Conservation (phyloP, 179 eudicot species). For the Drosera spatulata region DNA sequence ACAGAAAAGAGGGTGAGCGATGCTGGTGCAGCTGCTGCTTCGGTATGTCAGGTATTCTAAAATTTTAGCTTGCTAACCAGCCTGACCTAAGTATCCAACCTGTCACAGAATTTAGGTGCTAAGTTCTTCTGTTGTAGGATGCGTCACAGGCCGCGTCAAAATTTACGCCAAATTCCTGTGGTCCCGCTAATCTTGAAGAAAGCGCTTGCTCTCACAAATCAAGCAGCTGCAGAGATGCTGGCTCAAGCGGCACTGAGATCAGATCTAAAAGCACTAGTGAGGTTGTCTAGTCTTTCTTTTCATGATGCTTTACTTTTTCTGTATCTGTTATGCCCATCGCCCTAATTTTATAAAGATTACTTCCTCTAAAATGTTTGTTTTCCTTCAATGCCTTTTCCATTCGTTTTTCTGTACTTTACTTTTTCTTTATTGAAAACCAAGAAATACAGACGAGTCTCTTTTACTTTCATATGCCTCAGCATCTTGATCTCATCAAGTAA, state of each 20-base stretch:
- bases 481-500: no score
- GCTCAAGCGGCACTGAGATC: conserved; percentile 14
- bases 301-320: background rate
- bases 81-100: no score
- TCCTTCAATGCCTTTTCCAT: background rate
- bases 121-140: conserved; percentile 28
- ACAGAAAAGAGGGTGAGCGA: conserved; percentile 43
- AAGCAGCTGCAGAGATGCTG: conserved; percentile 24
- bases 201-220: conserved; percentile 58
- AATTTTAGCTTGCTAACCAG: no score
- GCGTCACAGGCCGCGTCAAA: conserved; percentile 28
- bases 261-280: conserved; percentile 24
- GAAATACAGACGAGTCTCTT: no score
- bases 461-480: no score
- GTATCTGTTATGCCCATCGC: background rate
- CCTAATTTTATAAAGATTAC: background rate
- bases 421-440: no score
- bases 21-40: conserved; percentile 16
- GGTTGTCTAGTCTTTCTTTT: conserved; percentile 14
- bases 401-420: no score
- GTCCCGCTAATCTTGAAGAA: conserved; percentile 46
- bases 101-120: background rate
- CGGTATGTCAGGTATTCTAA: conserved; percentile 39
- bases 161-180: conserved; percentile 24
- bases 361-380: background rate